Evolutionary conservation across 495 filamentous ascomycete species (phyloP).

Genomic region (Daldinia loculata): DNA sequence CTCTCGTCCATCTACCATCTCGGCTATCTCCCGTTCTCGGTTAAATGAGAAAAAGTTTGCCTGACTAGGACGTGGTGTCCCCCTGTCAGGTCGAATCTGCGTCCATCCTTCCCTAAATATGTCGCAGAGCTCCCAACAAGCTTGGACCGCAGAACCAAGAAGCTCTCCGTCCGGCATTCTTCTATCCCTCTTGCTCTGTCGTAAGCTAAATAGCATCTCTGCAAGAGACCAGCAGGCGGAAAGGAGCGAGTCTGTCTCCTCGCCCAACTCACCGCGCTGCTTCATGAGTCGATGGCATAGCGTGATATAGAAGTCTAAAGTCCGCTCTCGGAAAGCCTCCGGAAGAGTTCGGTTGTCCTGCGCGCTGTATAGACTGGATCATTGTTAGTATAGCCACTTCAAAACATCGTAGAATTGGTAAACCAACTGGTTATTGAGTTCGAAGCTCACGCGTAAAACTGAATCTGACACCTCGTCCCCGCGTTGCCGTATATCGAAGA

Average conservation of each 20-base stretch:
- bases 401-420: not conserved
- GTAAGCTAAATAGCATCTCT: slow-evolving; percentile 92
- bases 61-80: slow-evolving; percentile 85
- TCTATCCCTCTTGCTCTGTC: slow-evolving; percentile 80
- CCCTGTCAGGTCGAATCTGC: slow-evolving; percentile 83
- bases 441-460: slow-evolving; percentile 88
- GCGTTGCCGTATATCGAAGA: slow-evolving; percentile 83
- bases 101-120: slow-evolving; percentile 95
- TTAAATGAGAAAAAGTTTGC: slow-evolving; percentile 67
- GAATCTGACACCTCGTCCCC: slow-evolving; percentile 82
- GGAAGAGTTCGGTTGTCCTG: slow-evolving; percentile 82
- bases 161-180: slow-evolving; percentile 81
- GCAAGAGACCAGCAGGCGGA: slow-evolving; percentile 90
- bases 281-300: slow-evolving; percentile 94
- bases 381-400: not conserved
- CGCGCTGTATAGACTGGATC: slow-evolving; percentile 77
- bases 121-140: slow-evolving; percentile 95
- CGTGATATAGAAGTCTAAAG: slow-evolving; percentile 92
- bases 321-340: slow-evolving; percentile 87
- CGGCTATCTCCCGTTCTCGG: slow-evolving; percentile 27
- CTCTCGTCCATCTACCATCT: slow-evolving; percentile 42
- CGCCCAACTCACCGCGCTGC: slow-evolving; percentile 76
- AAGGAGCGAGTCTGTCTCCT: slow-evolving; percentile 83
- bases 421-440: slow-evolving; percentile 84
- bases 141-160: slow-evolving; percentile 84